These are phyloP conservation scores for Nepenthes alata DNA, from an alignment of 179 eudicot species.

Conservation along the genomic window DNA sequence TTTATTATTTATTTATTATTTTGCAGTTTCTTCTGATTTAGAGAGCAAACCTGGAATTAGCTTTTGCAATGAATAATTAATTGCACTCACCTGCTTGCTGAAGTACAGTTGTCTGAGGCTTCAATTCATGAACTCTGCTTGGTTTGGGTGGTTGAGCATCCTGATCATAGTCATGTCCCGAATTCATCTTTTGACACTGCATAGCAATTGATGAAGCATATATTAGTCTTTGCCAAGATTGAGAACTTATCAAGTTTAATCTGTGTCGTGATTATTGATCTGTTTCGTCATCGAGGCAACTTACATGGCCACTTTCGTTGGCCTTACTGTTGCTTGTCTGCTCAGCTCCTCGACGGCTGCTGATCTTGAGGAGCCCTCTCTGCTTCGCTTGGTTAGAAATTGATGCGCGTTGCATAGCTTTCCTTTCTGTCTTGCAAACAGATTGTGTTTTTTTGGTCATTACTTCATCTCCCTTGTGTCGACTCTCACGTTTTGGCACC, in stretches of 20 bases:
- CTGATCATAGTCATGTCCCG: constrained; percentile 8
- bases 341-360: constrained; percentile 11
- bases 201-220: constrained; percentile 6
- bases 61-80: too few relatives aligned
- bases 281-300: neutral
- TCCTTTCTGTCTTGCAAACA: constrained; percentile 10
- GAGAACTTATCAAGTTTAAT: neutral
- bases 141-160: constrained; percentile 14
- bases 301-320: constrained; percentile 2
- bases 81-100: constrained; percentile 14
- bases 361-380: constrained; percentile 15
- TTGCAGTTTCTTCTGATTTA: too few relatives aligned
- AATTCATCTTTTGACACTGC: constrained; percentile 25
- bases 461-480: constrained; percentile 28
- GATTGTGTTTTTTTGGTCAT: constrained; percentile 18
- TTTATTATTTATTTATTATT: too few relatives aligned
- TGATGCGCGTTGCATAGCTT: constrained; percentile 20
- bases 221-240: neutral
- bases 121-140: constrained; percentile 15
- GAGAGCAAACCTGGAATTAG: too few relatives aligned
- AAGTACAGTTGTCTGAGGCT: constrained; percentile 18
- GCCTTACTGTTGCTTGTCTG: constrained; percentile 8
- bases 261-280: neutral
- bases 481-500: constrained; percentile 14
- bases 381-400: constrained; percentile 22